These are phyloP conservation scores for Aurantiochytrium sp. DNA, from an alignment of 108 stramenopile species.

Conservation along the genomic window DNA sequence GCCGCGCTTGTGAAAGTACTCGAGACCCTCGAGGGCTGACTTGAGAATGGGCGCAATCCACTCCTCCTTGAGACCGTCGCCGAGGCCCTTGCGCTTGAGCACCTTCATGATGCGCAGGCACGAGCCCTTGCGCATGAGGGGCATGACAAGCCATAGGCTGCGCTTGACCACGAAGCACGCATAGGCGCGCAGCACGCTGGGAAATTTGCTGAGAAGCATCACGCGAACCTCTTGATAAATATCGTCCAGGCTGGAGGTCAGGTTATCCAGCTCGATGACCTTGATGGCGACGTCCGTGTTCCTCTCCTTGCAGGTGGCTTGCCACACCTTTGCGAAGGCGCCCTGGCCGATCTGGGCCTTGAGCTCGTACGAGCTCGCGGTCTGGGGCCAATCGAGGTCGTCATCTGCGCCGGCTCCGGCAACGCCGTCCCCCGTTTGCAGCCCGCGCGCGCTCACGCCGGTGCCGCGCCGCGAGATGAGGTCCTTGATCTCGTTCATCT, in stretches of 20 bases:
- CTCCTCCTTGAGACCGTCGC: constrained; percentile 18
- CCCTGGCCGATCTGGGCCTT: constrained; percentile 43
- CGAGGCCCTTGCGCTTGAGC: background rate
- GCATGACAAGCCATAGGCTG: constrained; percentile 54
- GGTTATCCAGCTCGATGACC: constrained; percentile 54
- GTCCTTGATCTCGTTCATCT: constrained; percentile 13
- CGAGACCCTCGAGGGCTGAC: constrained; percentile 41
- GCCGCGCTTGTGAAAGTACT: constrained; percentile 83
- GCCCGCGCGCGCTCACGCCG: background rate
- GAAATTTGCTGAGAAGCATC: constrained; percentile 45
- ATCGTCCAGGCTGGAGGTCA: constrained; percentile 40
- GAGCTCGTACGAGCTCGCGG: background rate
- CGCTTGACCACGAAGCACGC: constrained; percentile 42
- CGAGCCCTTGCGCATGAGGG: constrained; percentile 53
- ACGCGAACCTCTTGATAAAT: constrained; percentile 48
- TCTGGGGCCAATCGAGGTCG: background rate
- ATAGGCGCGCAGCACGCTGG: constrained; percentile 45
- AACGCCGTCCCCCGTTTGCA: background rate
- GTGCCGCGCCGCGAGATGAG: constrained; percentile 4
- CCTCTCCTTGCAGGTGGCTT: constrained; percentile 30
- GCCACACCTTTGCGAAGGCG: constrained; percentile 51
- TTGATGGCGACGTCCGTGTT: constrained; percentile 43
- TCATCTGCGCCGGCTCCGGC: background rate
- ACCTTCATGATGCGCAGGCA: constrained; percentile 47
- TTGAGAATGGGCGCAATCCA: constrained; percentile 42